A percentile compares a stretch with the other conserved stretches of the same genome.
These are phyloP conservation scores for Aegilops tauschii DNA, from an alignment of 176 grass and related monocot species.

Conservation along the genomic window DNA sequence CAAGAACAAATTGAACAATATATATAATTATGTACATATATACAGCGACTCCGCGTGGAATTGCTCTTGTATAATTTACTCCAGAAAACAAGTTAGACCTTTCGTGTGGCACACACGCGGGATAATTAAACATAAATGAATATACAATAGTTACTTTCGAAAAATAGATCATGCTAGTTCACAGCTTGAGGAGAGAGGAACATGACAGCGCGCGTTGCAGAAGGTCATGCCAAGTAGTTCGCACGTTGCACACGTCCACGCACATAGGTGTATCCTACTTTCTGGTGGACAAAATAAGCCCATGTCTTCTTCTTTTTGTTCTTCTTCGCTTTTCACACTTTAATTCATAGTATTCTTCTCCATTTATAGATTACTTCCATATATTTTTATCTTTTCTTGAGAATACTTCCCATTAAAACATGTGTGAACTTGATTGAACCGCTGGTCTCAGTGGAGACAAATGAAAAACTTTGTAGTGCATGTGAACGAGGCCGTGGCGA, in stretches of 20 bases:
- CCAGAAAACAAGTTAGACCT: background rate
- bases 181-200: background rate
- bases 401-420: too few relatives aligned
- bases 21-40: background rate
- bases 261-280: background rate
- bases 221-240: background rate
- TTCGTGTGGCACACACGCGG: background rate
- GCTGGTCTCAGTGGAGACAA: too few relatives aligned
- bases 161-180: background rate
- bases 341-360: too few relatives aligned
- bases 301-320: too few relatives aligned
- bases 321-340: too few relatives aligned
- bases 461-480: too few relatives aligned
- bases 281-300: too few relatives aligned
- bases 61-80: background rate
- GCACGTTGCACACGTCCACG: background rate
- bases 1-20: background rate
- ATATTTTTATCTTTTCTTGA: too few relatives aligned
- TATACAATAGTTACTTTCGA: too few relatives aligned
- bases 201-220: background rate
- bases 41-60: background rate
- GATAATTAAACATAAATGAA: background rate
- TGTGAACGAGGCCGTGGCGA: too few relatives aligned
- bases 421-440: too few relatives aligned
- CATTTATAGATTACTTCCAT: too few relatives aligned